Evolutionary conservation across 805 yeast genomes (phyloP).

Genomic region (Nakazawaea peltata): DNA sequence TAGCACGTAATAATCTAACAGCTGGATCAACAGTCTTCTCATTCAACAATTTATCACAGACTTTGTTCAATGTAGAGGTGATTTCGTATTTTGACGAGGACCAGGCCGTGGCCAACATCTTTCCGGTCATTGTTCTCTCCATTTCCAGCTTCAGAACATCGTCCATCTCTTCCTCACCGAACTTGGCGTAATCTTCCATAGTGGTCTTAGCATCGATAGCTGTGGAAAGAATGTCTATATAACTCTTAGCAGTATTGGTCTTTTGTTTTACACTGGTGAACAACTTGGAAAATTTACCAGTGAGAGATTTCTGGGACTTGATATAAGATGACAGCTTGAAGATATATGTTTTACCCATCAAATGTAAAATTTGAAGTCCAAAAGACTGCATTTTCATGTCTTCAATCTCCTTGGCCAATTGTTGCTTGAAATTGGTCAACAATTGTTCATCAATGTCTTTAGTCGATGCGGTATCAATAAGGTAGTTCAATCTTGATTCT

Average conservation of each 20-base stretch:
- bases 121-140: slow-evolving; percentile 71
- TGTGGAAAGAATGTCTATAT: slow-evolving; percentile 60
- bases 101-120: slow-evolving; percentile 81
- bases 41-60: slow-evolving; percentile 56
- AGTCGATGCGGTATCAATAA: slow-evolving; percentile 32
- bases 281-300: slow-evolving; percentile 46
- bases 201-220: slow-evolving; percentile 77
- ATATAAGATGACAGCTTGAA: slow-evolving; percentile 58
- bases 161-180: slow-evolving; percentile 42
- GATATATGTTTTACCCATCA: slow-evolving; percentile 62
- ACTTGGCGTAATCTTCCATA: slow-evolving; percentile 61
- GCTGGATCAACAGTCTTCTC: slow-evolving; percentile 43
- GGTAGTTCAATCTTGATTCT: slow-evolving; percentile 25
- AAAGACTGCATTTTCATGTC: slow-evolving; percentile 73
- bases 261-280: slow-evolving; percentile 67
- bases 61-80: slow-evolving; percentile 61
- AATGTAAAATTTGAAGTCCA: slow-evolving; percentile 74
- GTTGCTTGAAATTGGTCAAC: slow-evolving; percentile 44
- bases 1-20: slow-evolving; percentile 52
- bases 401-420: slow-evolving; percentile 77
- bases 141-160: slow-evolving; percentile 49
- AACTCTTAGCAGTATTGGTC: slow-evolving; percentile 65
- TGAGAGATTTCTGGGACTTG: slow-evolving; percentile 60
- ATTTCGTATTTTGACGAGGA: slow-evolving; percentile 74
- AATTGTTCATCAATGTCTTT: slow-evolving; percentile 36